These are phyloP conservation scores for Suillus subaureus DNA, from an alignment of 768 basidiomycete genomes.

Conservation along the genomic window DNA sequence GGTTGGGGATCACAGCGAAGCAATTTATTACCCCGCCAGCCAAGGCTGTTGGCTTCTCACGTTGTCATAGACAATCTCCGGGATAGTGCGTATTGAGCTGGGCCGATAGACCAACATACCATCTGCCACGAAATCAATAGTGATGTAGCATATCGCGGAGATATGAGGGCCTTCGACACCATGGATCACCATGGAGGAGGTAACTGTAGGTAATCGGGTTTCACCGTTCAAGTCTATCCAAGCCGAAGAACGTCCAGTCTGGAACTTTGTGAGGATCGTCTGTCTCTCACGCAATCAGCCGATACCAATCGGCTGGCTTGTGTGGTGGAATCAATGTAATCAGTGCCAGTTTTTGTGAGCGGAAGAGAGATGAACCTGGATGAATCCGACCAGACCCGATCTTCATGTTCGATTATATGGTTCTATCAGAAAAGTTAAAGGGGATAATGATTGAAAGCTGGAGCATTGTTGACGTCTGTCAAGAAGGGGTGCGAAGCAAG, in stretches of 20 bases:
- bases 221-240: neutral
- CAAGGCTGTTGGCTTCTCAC: conserved; percentile 5
- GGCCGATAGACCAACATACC: neutral
- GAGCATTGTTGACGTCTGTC: neutral
- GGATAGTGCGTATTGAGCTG: neutral
- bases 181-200: neutral
- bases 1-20: neutral
- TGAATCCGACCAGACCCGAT: neutral
- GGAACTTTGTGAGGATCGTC: neutral
- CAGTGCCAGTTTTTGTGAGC: neutral
- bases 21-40: neutral
- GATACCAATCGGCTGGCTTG: neutral
- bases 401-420: neutral
- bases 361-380: neutral
- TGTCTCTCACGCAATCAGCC: conserved; percentile 3
- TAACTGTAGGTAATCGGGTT: neutral
- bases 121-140: neutral
- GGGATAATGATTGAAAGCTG: neutral
- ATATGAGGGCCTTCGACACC: neutral
- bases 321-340: neutral
- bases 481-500: neutral
- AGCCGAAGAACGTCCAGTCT: neutral
- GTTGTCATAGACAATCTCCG: conserved; percentile 14
- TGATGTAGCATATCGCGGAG: neutral
- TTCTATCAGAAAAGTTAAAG: conserved; percentile 9